These are phyloP conservation scores for Cucumis hystrix DNA, from an alignment of 306 rosid genomes.

Conservation along the genomic window DNA sequence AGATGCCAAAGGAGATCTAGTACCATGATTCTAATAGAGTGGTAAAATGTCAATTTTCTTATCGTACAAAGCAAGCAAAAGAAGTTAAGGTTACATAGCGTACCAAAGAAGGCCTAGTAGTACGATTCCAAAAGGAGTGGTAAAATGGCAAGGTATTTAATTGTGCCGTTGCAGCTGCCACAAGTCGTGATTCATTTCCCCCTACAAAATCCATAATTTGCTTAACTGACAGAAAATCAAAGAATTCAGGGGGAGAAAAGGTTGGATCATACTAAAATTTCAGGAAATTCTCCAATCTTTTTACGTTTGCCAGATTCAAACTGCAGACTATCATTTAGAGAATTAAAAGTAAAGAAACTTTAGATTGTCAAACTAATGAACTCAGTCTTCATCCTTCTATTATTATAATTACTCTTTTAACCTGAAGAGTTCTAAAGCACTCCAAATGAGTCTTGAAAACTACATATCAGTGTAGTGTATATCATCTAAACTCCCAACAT, in stretches of 20 bases:
- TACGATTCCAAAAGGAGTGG: constrained; percentile 52
- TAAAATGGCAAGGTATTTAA: constrained; percentile 51
- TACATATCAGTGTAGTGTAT: neutral
- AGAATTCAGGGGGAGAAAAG: neutral
- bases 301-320: neutral
- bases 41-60: constrained; percentile 24
- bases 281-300: neutral
- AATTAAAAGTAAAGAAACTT: neutral
- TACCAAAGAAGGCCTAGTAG: constrained; percentile 92
- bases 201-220: constrained; percentile 31
- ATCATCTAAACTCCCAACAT: neutral
- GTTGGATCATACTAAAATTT: neutral
- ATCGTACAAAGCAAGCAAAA: neutral
- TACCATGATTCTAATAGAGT: constrained; percentile 88
- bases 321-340: neutral
- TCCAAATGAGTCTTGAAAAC: neutral
- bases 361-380: neutral
- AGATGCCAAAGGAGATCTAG: constrained; percentile 66
- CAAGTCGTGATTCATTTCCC: constrained; percentile 73
- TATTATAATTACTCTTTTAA: neutral
- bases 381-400: neutral
- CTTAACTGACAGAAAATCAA: neutral
- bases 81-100: constrained; percentile 1
- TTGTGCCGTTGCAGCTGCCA: constrained; percentile 72
- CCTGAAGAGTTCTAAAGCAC: neutral